phyloP scores from a whole-genome alignment of 2,329 filamentous ascomycete genomes.

The Xylariaceae sp. region DNA sequence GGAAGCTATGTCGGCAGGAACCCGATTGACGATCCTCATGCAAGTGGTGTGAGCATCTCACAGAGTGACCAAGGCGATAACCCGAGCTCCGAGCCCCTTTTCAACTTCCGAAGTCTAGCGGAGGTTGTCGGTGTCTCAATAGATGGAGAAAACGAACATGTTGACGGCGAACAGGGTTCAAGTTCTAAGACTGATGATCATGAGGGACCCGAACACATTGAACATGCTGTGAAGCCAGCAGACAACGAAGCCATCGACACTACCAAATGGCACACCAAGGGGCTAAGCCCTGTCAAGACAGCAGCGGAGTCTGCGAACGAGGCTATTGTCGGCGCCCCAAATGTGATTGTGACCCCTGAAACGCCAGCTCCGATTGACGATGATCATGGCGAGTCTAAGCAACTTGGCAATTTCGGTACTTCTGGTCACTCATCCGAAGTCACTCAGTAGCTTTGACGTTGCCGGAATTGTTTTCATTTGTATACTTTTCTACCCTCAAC shows the following conservation, averaged over 20 bases:
- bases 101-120: conserved; percentile 86
- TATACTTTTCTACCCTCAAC: too few species aligned
- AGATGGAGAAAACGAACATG: conserved; percentile 38
- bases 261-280: conserved; percentile 7
- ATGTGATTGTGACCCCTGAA: conserved; percentile 49
- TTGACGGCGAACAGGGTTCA: conserved; percentile 18
- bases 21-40: conserved; percentile 46
- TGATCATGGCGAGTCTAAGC: conserved; percentile 40
- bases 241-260: conserved; percentile 7
- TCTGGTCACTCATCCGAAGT: conserved; percentile 35
- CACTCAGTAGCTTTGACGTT: conserved; percentile 26
- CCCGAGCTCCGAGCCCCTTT: conserved; percentile 69
- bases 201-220: conserved; percentile 34
- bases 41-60: conserved; percentile 53
- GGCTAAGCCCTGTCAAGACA: background rate
- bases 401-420: conserved; percentile 40
- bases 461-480: too few species aligned
- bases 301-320: conserved; percentile 7
- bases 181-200: conserved; percentile 35
- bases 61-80: conserved; percentile 50
- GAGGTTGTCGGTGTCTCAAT: conserved; percentile 73
- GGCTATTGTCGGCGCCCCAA: conserved; percentile 35
- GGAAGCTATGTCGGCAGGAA: conserved; percentile 47
- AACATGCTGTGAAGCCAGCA: conserved; percentile 25
- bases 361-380: conserved; percentile 41